phyloP scores from a whole-genome alignment of 768 basidiomycete genomes.

The Russula ochroleuca region DNA sequence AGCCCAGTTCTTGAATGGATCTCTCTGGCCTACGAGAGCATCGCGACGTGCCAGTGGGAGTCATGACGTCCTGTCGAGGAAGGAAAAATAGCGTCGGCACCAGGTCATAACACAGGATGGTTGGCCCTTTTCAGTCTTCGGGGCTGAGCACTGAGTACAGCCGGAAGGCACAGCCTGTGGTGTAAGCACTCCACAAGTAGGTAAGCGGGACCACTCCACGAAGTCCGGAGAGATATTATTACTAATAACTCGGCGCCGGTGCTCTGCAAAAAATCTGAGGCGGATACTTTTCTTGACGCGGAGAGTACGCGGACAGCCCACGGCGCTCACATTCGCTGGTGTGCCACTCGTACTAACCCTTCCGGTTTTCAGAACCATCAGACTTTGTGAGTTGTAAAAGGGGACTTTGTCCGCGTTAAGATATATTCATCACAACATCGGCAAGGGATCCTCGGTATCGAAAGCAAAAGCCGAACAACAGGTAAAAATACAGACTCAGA shows the following conservation, averaged over 20 bases:
- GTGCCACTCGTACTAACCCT: not conserved
- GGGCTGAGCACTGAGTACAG: no score
- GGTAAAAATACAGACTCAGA: conserved; percentile 26
- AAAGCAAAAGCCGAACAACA: conserved; percentile 28
- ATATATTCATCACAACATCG: conserved; percentile 23
- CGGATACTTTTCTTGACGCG: not conserved
- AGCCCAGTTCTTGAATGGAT: not conserved
- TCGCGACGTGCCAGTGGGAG: not conserved
- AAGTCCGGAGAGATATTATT: not conserved
- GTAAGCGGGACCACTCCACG: not conserved
- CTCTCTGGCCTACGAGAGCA: not conserved
- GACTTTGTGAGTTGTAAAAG: not conserved
- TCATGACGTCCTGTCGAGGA: not conserved
- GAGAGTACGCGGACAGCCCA: conserved; percentile 12
- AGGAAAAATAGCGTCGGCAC: not conserved
- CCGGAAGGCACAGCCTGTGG: not conserved
- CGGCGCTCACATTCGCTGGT: not conserved
- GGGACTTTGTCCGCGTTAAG: conserved; percentile 21
- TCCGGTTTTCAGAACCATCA: not conserved
- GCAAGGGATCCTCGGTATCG: conserved; percentile 25
- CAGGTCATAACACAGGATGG: not conserved
- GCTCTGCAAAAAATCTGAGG: not conserved
- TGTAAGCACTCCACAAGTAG: not conserved
- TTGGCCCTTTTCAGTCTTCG: not conserved
- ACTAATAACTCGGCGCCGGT: not conserved